A percentile compares a stretch with the other conserved stretches of the same genome.
These are phyloP conservation scores for Pythium aphanidermatum DNA, from an alignment of 352 stramenopile genomes.

Conservation along the genomic window DNA sequence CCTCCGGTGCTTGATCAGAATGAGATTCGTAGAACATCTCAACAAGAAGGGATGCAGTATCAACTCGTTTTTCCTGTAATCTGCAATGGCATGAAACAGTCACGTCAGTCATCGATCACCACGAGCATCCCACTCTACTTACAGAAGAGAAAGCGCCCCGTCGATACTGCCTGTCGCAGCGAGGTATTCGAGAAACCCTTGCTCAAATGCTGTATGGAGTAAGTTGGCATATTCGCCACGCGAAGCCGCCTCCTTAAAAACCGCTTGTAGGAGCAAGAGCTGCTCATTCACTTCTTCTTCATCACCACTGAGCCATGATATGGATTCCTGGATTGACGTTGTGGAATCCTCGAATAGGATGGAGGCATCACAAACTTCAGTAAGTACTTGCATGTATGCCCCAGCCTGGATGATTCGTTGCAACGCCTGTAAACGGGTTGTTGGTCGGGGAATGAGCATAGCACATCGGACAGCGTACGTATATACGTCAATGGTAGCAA, in stretches of 20 bases:
- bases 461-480: conserved; percentile 22
- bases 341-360: conserved; percentile 8
- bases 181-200: conserved; percentile 23
- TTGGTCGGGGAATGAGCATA: conserved; percentile 22
- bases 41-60: conserved; percentile 18
- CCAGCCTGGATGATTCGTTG: conserved; percentile 26
- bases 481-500: conserved; percentile 18
- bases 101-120: too few relatives aligned
- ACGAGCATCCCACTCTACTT: too few relatives aligned
- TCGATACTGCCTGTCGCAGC: conserved; percentile 19
- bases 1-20: conserved; percentile 10
- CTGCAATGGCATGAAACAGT: conserved; percentile 5
- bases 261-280: conserved; percentile 17
- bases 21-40: conserved; percentile 23
- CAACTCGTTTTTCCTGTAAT: conserved; percentile 13
- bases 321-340: conserved; percentile 1
- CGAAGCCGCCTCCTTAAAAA: conserved; percentile 19
- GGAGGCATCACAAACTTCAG: conserved; percentile 16
- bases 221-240: conserved; percentile 18
- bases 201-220: conserved; percentile 20
- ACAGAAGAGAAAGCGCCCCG: conserved; percentile 16
- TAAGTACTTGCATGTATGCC: conserved; percentile 24
- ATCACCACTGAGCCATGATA: background rate
- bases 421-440: conserved; percentile 16
- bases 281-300: conserved; percentile 21